Evolutionary conservation across 345 rosid genomes (phyloP).

Genomic region (Ailanthus altissimus): DNA sequence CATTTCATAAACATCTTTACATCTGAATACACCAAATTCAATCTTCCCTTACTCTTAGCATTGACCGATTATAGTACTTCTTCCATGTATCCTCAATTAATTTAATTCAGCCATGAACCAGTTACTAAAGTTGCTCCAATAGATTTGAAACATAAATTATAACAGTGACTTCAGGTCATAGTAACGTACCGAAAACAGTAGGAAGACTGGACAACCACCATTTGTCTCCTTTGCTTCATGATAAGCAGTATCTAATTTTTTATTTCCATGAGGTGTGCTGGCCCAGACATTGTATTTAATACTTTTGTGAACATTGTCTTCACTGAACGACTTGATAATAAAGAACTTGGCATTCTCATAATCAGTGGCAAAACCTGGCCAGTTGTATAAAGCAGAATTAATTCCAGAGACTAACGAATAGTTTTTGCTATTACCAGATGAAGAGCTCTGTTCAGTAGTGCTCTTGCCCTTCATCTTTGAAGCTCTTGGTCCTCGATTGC

Average conservation of each 20-base stretch:
- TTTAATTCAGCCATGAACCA: neutral
- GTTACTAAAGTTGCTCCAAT: neutral
- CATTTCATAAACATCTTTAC: neutral
- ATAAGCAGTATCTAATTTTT: slow-evolving; percentile 66
- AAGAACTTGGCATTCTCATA: slow-evolving; percentile 66
- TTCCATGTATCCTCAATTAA: neutral
- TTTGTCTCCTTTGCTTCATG: slow-evolving; percentile 53
- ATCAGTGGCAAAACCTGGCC: slow-evolving; percentile 50
- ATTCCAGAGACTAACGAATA: slow-evolving; percentile 35
- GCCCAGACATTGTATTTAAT: slow-evolving; percentile 76
- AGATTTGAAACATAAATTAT: neutral
- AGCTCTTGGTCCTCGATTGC: slow-evolving; percentile 73
- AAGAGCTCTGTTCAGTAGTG: slow-evolving; percentile 30
- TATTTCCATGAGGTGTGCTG: slow-evolving; percentile 78
- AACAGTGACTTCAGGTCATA: neutral
- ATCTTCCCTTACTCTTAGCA: neutral
- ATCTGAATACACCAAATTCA: neutral
- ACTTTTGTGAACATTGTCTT: slow-evolving; percentile 78
- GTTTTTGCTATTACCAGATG: slow-evolving; percentile 36
- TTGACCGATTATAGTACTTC: neutral
- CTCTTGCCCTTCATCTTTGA: slow-evolving; percentile 52
- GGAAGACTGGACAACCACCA: slow-evolving; percentile 55
- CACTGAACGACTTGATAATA: slow-evolving; percentile 76
- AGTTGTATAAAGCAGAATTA: slow-evolving; percentile 44
- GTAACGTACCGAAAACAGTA: slow-evolving; percentile 62